Evolutionary conservation across 192 early-diverging fungal species (phyloP).

Genomic region (Haplosporangium gracile): DNA sequence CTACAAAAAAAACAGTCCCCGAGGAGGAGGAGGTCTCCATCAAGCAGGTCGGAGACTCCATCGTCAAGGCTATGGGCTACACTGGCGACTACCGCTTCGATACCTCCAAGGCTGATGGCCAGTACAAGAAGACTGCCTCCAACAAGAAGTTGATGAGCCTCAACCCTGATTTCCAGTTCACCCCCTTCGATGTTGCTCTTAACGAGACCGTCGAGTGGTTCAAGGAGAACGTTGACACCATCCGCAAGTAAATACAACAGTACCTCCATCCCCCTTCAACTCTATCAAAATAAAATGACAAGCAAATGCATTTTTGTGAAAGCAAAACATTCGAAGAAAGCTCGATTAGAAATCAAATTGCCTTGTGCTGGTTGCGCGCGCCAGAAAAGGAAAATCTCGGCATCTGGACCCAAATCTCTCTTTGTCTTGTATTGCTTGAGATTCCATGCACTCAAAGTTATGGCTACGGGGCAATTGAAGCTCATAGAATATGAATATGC

Average conservation of each 20-base stretch:
- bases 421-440: not conserved
- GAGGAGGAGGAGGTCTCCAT: slow-evolving; percentile 85
- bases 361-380: not conserved
- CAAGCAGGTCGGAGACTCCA: slow-evolving; percentile 80
- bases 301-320: slow-evolving; percentile 12
- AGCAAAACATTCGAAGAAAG: not conserved
- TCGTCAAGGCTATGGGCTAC: slow-evolving; percentile 78
- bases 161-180: slow-evolving; percentile 84
- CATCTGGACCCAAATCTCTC: not conserved
- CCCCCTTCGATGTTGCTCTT: slow-evolving; percentile 78
- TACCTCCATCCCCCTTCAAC: not conserved
- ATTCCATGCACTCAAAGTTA: not conserved
- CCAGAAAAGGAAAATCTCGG: slow-evolving; percentile 9
- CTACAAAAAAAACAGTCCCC: slow-evolving; percentile 63
- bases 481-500: no score
- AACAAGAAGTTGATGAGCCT: slow-evolving; percentile 79
- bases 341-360: no score
- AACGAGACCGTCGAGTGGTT: slow-evolving; percentile 83
- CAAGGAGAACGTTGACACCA: slow-evolving; percentile 73
- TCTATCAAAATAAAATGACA: not conserved
- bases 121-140: slow-evolving; percentile 89
- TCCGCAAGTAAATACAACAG: slow-evolving; percentile 63
- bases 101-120: slow-evolving; percentile 80
- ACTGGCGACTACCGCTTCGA: slow-evolving; percentile 78
- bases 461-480: no score